Base-by-base conservation (phyloP, 805 yeast species). In the Wickerhamomyces tratensis region DNA sequence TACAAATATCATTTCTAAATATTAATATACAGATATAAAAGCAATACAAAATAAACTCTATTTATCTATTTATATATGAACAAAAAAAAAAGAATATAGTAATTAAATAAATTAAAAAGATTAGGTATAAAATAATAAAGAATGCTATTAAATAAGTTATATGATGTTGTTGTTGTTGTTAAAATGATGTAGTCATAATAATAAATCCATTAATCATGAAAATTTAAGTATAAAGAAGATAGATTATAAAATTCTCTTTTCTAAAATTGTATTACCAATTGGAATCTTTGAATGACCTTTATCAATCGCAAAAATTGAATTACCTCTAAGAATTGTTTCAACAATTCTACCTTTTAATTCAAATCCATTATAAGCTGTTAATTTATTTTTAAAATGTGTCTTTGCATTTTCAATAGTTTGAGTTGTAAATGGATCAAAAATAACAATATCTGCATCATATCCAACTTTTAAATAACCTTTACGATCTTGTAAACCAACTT, bases 291-390 rank as follows among this genome's bases (percentile, higher is more conserved):
- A 69, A 44, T 72, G 77, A 5, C 89, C 89, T 36, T 53, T 52
- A 27, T 52, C 52, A 6, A 69, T 69, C 6, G 75, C 75, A 60
- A 73, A 91, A 13, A 85, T 82, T 0, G 79, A 66, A 36, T 71
- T 65, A 4, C 97, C 97, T 49, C 96, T 71, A 13, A 91, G 69
- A 39, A 85, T 66, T 0, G 97, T 87, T 60, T 83, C 89, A 40
- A 79, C 65, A 7, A 89, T 94, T 45, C 79, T 70, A 25, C 98
- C 97, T 36, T 61, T 64, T 46, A 87, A 66, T 41, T 68, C 60
- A 64, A 67, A 68, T 5, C 95, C 95, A 53, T 86, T 71, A 58
- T 86, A 91, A 0, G 96, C 95, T 2, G 96, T 85, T 42, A 91
- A 63, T 61, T 88, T 89, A 68, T 89, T 91, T 52, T 86, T 88